A percentile compares a stretch with the other conserved stretches of the same genome.
Evolutionary conservation across 2,329 filamentous ascomycete species (phyloP).

Genomic region (Albifimbria verrucaria): DNA sequence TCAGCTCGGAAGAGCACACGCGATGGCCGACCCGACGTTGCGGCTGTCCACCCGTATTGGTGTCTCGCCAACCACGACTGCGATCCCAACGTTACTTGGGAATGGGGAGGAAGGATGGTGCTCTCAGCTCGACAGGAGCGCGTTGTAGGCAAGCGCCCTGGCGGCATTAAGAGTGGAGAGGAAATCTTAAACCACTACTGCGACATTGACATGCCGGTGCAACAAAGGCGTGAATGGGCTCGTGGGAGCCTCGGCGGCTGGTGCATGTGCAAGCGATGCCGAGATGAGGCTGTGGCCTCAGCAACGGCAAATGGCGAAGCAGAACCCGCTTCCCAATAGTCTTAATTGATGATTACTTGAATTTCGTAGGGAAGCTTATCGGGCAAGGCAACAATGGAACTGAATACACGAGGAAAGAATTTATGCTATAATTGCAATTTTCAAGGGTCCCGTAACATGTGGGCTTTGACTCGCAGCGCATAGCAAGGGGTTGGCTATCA

Average conservation of each 20-base stretch:
- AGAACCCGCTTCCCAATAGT: neutral
- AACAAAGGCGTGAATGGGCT: slow-evolving; percentile 84
- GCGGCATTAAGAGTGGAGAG: slow-evolving; percentile 71
- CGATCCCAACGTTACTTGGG: slow-evolving; percentile 91
- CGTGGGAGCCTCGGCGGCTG: slow-evolving; percentile 80
- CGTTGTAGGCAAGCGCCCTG: slow-evolving; percentile 45
- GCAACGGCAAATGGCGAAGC: neutral
- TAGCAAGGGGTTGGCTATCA: no score
- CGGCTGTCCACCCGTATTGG: slow-evolving; percentile 93
- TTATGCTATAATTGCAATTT: no score
- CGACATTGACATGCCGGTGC: slow-evolving; percentile 74
- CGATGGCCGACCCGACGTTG: slow-evolving; percentile 83
- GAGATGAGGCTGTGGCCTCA: slow-evolving; percentile 57
- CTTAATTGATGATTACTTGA: no score
- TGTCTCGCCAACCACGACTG: slow-evolving; percentile 96
- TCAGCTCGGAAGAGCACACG: slow-evolving; percentile 71
- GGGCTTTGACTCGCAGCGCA: no score
- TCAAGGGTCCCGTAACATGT: no score
- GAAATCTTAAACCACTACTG: slow-evolving; percentile 96
- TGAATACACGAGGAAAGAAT: slow-evolving; percentile 7
- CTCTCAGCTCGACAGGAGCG: slow-evolving; percentile 61
- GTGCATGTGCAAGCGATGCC: slow-evolving; percentile 83
- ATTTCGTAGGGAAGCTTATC: no score
- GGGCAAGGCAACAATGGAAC: slow-evolving; percentile 3
- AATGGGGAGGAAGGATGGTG: slow-evolving; percentile 79